These are phyloP conservation scores for Nasturtium officinale DNA, from an alignment of 345 rosid species.

Conservation along the genomic window DNA sequence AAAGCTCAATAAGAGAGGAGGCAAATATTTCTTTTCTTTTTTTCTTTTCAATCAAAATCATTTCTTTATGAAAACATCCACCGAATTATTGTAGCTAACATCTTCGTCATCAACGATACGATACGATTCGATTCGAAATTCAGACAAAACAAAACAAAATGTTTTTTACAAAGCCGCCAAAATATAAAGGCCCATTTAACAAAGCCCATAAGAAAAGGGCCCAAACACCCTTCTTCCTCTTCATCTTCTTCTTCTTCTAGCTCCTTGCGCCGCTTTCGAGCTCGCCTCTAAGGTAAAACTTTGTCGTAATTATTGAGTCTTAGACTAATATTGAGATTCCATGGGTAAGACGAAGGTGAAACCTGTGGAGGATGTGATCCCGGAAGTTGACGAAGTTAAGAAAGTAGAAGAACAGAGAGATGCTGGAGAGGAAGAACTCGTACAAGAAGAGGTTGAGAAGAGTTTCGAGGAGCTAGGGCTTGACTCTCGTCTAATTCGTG, in stretches of 20 bases:
- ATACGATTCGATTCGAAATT: not conserved
- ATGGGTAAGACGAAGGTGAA: slow-evolving; percentile 25
- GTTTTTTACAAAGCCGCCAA: not conserved
- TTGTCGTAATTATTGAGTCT: not conserved
- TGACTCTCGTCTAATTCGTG: slow-evolving; percentile 76
- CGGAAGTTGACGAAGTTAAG: slow-evolving; percentile 11
- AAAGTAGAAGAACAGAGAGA: slow-evolving; percentile 32
- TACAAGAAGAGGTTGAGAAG: slow-evolving; percentile 46
- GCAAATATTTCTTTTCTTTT: too few relatives aligned
- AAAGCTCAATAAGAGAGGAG: not conserved
- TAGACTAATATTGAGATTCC: not conserved
- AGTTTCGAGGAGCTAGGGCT: slow-evolving; percentile 80
- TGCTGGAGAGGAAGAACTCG: slow-evolving; percentile 18
- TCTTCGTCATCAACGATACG: not conserved
- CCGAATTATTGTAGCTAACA: too few relatives aligned
- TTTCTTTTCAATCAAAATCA: too few relatives aligned
- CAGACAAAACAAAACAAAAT: not conserved
- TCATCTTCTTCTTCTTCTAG: slow-evolving; percentile 1
- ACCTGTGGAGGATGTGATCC: slow-evolving; percentile 35
- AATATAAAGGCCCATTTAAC: not conserved
- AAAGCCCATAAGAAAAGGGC: slow-evolving; percentile 1
- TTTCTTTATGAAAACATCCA: not conserved
- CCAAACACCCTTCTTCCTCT: slow-evolving; percentile 20
- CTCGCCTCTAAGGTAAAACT: not conserved
- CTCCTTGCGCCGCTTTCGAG: slow-evolving; percentile 15